Evolutionary conservation across 1,139 yeast genomes (phyloP).

Genomic region (Magnusiomyces ingens): DNA sequence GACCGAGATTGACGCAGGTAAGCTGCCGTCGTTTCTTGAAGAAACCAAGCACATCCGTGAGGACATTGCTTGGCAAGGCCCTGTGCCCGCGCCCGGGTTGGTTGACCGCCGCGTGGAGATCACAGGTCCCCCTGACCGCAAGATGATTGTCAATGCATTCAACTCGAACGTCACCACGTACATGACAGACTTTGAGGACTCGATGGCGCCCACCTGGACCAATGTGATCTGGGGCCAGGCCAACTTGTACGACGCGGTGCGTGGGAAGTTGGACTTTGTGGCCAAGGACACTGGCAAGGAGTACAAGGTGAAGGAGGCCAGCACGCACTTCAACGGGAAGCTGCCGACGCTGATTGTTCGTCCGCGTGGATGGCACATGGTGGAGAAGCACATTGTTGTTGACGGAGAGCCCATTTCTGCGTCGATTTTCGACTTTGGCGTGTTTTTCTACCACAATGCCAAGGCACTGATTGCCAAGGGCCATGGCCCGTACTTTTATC

Average conservation of each 20-base stretch:
- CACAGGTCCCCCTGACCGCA: constrained; percentile 80
- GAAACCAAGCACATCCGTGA: constrained; percentile 63
- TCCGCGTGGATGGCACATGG: constrained; percentile 81
- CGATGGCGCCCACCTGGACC: constrained; percentile 80
- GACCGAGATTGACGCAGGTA: constrained; percentile 56
- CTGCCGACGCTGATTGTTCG: constrained; percentile 70
- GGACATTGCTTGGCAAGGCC: constrained; percentile 71
- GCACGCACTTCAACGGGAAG: constrained; percentile 23
- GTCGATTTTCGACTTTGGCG: constrained; percentile 66
- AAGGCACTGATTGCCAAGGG: constrained; percentile 51
- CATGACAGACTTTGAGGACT: constrained; percentile 71
- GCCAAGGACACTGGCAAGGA: constrained; percentile 45
- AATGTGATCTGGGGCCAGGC: constrained; percentile 78
- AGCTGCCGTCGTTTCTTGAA: constrained; percentile 63
- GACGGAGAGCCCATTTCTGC: constrained; percentile 72
- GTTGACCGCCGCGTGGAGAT: constrained; percentile 76
- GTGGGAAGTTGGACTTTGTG: constrained; percentile 45
- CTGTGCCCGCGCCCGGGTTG: constrained; percentile 64
- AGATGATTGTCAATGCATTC: constrained; percentile 67
- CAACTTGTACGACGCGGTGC: constrained; percentile 65
- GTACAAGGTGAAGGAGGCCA: constrained; percentile 42
- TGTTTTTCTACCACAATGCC: constrained; percentile 68
- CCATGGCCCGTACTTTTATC: constrained; percentile 64
- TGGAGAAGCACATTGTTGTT: constrained; percentile 60
- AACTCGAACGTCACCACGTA: constrained; percentile 63